These are phyloP conservation scores for Hyaloscypha bicolor DNA, from an alignment of 495 filamentous ascomycete species.

Conservation along the genomic window DNA sequence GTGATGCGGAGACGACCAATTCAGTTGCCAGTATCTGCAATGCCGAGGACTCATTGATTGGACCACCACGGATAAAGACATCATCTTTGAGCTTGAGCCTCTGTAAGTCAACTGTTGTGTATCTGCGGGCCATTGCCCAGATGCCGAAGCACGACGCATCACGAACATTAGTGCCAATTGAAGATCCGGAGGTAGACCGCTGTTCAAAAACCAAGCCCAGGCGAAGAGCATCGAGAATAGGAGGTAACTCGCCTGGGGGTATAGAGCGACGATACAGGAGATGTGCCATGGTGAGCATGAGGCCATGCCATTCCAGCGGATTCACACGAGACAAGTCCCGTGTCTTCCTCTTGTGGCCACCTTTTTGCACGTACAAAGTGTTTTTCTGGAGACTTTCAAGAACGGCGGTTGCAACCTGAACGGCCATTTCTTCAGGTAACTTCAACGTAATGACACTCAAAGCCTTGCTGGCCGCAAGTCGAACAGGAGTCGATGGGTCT, in stretches of 20 bases:
- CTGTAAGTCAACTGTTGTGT: constrained; percentile 77
- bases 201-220: constrained; percentile 84
- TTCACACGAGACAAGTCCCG: constrained; percentile 73
- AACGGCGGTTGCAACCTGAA: constrained; percentile 83
- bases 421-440: constrained; percentile 75
- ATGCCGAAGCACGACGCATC: constrained; percentile 96
- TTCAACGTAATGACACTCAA: constrained; percentile 82
- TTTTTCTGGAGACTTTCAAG: constrained; percentile 74
- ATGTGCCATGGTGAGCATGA: constrained; percentile 85
- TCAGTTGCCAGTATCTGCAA: constrained; percentile 78
- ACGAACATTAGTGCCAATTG: constrained; percentile 89
- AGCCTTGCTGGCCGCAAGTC: constrained; percentile 89
- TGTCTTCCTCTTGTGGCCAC: constrained; percentile 35
- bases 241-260: constrained; percentile 62
- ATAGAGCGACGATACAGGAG: constrained; percentile 78
- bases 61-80: constrained; percentile 31
- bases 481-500: constrained; percentile 87
- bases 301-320: constrained; percentile 85
- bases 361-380: constrained; percentile 40
- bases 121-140: constrained; percentile 88
- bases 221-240: constrained; percentile 70
- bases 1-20: constrained; percentile 76
- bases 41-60: constrained; percentile 45
- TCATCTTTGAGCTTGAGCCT: constrained; percentile 49
- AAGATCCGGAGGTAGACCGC: constrained; percentile 74